Conservation (phyloP, 73 alveolate genomes). For the Paramecium biaurelia region DNA sequence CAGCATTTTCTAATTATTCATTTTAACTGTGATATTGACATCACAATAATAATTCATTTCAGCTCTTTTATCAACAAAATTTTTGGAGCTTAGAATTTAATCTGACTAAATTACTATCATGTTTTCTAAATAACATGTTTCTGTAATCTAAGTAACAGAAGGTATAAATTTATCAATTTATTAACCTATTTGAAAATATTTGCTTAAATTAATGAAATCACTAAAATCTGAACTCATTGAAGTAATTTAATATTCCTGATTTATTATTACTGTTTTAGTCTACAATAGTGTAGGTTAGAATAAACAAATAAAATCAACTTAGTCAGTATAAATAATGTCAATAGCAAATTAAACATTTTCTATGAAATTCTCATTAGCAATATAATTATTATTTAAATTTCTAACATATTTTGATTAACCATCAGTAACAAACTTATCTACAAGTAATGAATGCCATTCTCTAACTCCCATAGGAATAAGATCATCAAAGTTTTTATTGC, state of each 20-base stretch:
- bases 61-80: neutral
- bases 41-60: conserved; percentile 19
- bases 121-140: neutral
- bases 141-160: neutral
- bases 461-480: neutral
- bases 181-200: neutral
- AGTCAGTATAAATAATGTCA: neutral
- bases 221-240: neutral
- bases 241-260: neutral
- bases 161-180: neutral
- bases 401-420: neutral
- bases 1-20: neutral
- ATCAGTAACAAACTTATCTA: neutral
- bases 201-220: neutral
- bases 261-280: neutral
- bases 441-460: neutral
- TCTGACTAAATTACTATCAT: neutral
- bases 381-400: neutral
- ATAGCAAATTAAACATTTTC: conserved; percentile 13
- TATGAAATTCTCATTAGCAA: neutral
- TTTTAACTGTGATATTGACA: neutral
- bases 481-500: neutral
- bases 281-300: neutral
- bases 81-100: neutral
- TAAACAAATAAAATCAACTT: neutral